phyloP scores from a whole-genome alignment of 257 asterid species.

The Solanum chiquidenum region DNA sequence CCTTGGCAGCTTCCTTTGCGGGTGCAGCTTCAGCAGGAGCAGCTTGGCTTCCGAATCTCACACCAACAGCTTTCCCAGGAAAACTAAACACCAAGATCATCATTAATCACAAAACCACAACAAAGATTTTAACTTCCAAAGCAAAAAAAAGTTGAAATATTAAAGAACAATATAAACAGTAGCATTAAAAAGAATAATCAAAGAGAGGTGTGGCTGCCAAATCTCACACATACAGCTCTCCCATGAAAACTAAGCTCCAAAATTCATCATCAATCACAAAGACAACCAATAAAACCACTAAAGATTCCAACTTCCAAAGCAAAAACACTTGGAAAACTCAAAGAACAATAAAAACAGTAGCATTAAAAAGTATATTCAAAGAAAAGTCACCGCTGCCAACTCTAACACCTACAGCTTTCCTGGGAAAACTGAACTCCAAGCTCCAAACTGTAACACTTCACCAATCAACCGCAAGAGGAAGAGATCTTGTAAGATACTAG shows the following conservation, averaged over 20 bases:
- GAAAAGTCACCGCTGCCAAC: conserved; percentile 24
- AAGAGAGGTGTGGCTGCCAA: conserved; percentile 19
- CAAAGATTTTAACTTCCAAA: background rate
- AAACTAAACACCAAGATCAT: conserved; percentile 8
- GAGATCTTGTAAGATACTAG: background rate
- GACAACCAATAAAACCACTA: background rate
- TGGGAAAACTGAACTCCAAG: conserved; percentile 29
- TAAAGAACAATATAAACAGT: background rate
- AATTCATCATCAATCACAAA: background rate
- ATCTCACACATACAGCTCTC: conserved; percentile 50
- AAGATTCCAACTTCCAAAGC: background rate
- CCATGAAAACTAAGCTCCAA: conserved; percentile 35
- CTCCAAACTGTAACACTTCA: background rate
- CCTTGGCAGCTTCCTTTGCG: conserved; percentile 42
- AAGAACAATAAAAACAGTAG: background rate
- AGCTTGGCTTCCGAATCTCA: conserved; percentile 42
- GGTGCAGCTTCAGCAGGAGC: conserved; percentile 47
- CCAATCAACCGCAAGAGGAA: background rate
- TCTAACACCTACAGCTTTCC: conserved; percentile 66
- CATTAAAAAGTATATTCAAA: background rate
- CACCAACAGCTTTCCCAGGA: conserved; percentile 89
- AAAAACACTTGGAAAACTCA: background rate
- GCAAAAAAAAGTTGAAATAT: background rate
- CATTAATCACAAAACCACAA: background rate
- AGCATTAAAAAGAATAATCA: background rate